A percentile compares a stretch with the other conserved stretches of the same genome.
phyloP scores from a whole-genome alignment of 1,284 basidiomycete genomes.

The Irpex sp. region DNA sequence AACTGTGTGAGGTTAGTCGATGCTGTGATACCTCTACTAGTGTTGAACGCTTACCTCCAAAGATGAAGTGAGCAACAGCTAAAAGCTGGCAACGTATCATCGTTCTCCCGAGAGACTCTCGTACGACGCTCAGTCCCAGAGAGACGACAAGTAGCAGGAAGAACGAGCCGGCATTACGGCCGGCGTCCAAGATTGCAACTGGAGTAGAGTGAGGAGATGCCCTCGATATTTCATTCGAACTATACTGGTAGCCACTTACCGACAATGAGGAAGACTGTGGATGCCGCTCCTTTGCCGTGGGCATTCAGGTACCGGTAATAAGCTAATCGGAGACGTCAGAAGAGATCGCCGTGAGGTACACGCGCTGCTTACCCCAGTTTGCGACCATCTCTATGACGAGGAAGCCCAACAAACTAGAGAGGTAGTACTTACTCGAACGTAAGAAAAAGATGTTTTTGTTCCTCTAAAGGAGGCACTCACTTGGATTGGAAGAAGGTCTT shows the following conservation, averaged over 20 bases:
- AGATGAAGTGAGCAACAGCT: slow-evolving; percentile 85
- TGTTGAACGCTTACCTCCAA: slow-evolving; percentile 64
- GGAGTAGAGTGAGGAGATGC: slow-evolving; percentile 3
- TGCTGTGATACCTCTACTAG: neutral
- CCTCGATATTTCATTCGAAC: neutral
- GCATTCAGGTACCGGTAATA: slow-evolving; percentile 92
- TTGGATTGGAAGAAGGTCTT: slow-evolving; percentile 85
- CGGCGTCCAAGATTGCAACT: slow-evolving; percentile 92
- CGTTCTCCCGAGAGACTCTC: slow-evolving; percentile 72
- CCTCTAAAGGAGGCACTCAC: slow-evolving; percentile 34
- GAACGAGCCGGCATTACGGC: slow-evolving; percentile 90
- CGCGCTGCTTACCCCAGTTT: slow-evolving; percentile 61
- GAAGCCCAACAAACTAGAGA: slow-evolving; percentile 88
- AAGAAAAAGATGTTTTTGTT: neutral
- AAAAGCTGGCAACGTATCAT: slow-evolving; percentile 80
- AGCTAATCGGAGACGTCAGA: slow-evolving; percentile 33
- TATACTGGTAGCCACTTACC: slow-evolving; percentile 40
- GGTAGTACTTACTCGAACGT: slow-evolving; percentile 67
- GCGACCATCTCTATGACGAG: slow-evolving; percentile 93
- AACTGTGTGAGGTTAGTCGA: slow-evolving; percentile 41
- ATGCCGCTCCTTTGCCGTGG: slow-evolving; percentile 72
- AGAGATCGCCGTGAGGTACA: neutral
- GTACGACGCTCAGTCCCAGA: slow-evolving; percentile 81
- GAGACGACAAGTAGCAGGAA: slow-evolving; percentile 93
- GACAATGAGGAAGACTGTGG: slow-evolving; percentile 83